These are phyloP conservation scores for Penicillium robsamsonii DNA, from an alignment of 495 filamentous ascomycete species.

Conservation along the genomic window DNA sequence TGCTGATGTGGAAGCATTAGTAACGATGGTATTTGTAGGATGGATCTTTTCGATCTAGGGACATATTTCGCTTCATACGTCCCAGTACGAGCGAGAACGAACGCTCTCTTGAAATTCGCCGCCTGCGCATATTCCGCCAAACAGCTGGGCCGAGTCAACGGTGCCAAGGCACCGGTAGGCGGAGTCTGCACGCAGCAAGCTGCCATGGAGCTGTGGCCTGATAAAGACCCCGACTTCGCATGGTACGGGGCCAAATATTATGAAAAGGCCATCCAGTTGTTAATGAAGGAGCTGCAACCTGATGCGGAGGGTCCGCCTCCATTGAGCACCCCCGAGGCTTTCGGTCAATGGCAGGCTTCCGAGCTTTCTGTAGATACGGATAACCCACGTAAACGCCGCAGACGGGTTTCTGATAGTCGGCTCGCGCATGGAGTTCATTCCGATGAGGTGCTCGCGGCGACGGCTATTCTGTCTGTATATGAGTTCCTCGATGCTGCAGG, in stretches of 20 bases:
- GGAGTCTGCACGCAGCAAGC: conserved; percentile 50
- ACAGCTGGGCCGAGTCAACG: conserved; percentile 55
- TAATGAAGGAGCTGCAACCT: conserved; percentile 57
- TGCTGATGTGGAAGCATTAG: background rate
- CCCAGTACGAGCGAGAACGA: conserved; percentile 54
- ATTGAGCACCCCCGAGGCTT: conserved; percentile 34
- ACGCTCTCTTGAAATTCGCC: conserved; percentile 58
- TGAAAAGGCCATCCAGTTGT: conserved; percentile 59
- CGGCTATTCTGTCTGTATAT: conserved; percentile 62
- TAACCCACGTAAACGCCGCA: conserved; percentile 39
- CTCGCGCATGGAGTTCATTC: conserved; percentile 46
- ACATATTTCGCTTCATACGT: conserved; percentile 60
- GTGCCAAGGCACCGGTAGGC: conserved; percentile 48
- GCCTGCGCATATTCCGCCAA: conserved; percentile 63
- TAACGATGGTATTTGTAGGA: conserved; percentile 43
- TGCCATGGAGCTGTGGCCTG: conserved; percentile 52
- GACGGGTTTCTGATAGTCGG: conserved; percentile 40
- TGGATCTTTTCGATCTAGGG: conserved; percentile 62
- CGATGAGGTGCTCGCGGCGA: conserved; percentile 61
- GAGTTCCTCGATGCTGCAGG: conserved; percentile 62
- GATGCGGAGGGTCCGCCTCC: conserved; percentile 40
- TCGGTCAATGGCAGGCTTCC: conserved; percentile 40
- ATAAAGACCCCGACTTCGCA: conserved; percentile 50
- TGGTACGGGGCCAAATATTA: conserved; percentile 62
- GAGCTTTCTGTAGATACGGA: conserved; percentile 34